A percentile compares a stretch with the other conserved stretches of the same genome.
These are phyloP conservation scores for Paracamarosporium sp. DNA, from an alignment of 2,329 filamentous ascomycete genomes.

Conservation along the genomic window DNA sequence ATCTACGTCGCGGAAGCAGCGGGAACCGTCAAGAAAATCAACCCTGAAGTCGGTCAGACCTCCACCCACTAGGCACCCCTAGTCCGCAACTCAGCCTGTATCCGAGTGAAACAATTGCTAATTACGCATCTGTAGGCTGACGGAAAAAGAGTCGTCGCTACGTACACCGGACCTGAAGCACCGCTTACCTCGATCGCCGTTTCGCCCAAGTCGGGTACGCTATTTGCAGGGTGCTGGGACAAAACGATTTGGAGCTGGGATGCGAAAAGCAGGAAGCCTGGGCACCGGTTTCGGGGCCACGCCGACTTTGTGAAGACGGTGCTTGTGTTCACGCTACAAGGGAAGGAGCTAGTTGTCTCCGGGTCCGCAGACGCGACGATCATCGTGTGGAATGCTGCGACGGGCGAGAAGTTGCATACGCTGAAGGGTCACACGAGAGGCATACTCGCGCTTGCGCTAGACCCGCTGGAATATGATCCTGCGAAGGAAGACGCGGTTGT, in stretches of 20 bases:
- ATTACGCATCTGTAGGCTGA: slow-evolving; percentile 36
- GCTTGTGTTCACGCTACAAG: slow-evolving; percentile 65
- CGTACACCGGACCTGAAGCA: slow-evolving; percentile 76
- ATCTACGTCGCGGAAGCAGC: slow-evolving; percentile 87
- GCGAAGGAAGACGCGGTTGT: slow-evolving; percentile 58
- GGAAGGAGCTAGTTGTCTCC: slow-evolving; percentile 61
- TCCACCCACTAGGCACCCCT: no score
- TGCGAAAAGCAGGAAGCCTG: slow-evolving; percentile 51
- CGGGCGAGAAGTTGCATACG: slow-evolving; percentile 73
- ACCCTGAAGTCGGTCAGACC: slow-evolving; percentile 73
- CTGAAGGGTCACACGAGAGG: slow-evolving; percentile 81
- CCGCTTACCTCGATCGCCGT: slow-evolving; percentile 64
- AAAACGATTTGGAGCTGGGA: slow-evolving; percentile 88
- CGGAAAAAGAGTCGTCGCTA: slow-evolving; percentile 37
- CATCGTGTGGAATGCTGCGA: slow-evolving; percentile 79
- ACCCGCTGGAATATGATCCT: slow-evolving; percentile 58
- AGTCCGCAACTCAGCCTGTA: not conserved
- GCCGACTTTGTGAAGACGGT: slow-evolving; percentile 91
- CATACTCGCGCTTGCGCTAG: slow-evolving; percentile 79
- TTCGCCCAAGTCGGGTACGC: slow-evolving; percentile 48
- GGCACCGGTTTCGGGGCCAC: slow-evolving; percentile 75
- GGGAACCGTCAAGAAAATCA: slow-evolving; percentile 77
- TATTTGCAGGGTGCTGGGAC: slow-evolving; percentile 95
- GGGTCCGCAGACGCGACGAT: slow-evolving; percentile 56
- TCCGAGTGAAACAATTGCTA: slow-evolving; percentile 13